Percentiles rank a stretch among this genome's conserved stretches.
These are phyloP conservation scores for Calonectria pseudoreteaudii DNA, from an alignment of 2,329 filamentous ascomycete genomes.

Conservation along the genomic window DNA sequence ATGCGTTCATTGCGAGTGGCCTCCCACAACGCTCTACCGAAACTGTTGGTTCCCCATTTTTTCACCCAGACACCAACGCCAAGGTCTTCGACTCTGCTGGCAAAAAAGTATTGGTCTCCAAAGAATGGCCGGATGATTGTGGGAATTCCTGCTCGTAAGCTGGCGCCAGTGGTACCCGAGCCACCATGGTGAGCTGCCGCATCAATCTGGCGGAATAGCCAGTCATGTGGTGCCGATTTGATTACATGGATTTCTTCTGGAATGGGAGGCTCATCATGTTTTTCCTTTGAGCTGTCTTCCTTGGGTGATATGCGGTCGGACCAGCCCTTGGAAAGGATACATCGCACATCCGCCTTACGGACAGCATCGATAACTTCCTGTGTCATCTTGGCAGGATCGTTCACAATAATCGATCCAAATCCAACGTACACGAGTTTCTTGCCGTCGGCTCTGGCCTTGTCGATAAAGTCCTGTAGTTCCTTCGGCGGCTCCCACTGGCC, in stretches of 20 bases:
- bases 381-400: slow-evolving; percentile 88
- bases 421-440: slow-evolving; percentile 98
- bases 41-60: slow-evolving; percentile 87
- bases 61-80: slow-evolving; percentile 91
- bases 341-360: slow-evolving; percentile 89
- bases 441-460: slow-evolving; percentile 80
- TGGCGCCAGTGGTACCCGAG: slow-evolving; percentile 93
- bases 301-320: slow-evolving; percentile 79
- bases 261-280: slow-evolving; percentile 72
- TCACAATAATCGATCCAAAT: slow-evolving; percentile 95
- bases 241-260: slow-evolving; percentile 88
- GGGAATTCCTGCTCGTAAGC: slow-evolving; percentile 88
- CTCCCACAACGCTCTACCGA: slow-evolving; percentile 90
- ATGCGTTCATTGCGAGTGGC: slow-evolving; percentile 91
- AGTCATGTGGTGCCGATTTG: slow-evolving; percentile 92
- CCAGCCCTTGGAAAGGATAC: slow-evolving; percentile 97
- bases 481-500: slow-evolving; percentile 77
- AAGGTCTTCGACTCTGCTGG: slow-evolving; percentile 87
- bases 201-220: slow-evolving; percentile 94
- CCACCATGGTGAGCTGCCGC: slow-evolving; percentile 95
- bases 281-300: slow-evolving; percentile 58
- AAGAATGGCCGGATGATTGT: slow-evolving; percentile 98
- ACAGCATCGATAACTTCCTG: slow-evolving; percentile 95
- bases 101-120: slow-evolving; percentile 98
- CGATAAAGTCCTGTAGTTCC: slow-evolving; percentile 84